Evolutionary conservation across 228 moss, liverwort and hornwort genomes (phyloP).

Genomic region (Sphagnum fallax): DNA sequence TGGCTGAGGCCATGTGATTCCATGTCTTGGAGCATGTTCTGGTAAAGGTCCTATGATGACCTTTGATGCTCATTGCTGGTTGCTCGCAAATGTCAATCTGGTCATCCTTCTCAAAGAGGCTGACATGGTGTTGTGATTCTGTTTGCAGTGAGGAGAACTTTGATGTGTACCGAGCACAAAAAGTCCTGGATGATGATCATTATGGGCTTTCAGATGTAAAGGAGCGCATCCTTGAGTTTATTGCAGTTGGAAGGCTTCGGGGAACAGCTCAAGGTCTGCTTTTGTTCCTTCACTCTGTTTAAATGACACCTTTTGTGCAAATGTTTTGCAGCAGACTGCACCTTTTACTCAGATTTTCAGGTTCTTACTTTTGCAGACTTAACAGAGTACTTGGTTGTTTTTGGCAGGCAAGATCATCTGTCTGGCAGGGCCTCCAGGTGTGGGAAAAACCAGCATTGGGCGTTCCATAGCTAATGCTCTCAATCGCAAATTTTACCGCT

Average conservation of each 20-base stretch:
- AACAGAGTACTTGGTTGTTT: background rate
- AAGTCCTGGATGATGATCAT: conserved; percentile 81
- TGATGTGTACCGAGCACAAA: conserved; percentile 77
- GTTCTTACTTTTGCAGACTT: no score
- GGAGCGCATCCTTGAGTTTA: conserved; percentile 96
- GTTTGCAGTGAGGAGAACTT: conserved; percentile 80
- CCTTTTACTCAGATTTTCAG: no score
- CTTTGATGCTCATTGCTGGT: no score
- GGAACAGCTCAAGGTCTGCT: conserved; percentile 82
- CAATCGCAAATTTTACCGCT: conserved; percentile 78
- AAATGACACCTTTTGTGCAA: no score
- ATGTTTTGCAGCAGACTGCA: no score
- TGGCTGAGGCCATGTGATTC: no score
- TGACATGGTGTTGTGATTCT: no score
- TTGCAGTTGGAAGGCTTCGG: conserved; percentile 89
- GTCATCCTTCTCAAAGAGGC: no score
- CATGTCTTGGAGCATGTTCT: no score
- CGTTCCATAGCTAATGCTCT: conserved; percentile 97
- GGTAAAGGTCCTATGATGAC: no score
- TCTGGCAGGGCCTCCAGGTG: conserved; percentile 93
- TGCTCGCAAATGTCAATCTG: no score
- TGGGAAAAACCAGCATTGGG: conserved; percentile 96
- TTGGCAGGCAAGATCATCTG: conserved; percentile 88
- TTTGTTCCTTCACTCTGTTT: background rate
- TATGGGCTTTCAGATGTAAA: conserved; percentile 90